Evolutionary conservation across 441 rosid genomes (phyloP), one percentile per base, ranked within the genome.

Genomic region (Populus hybrid): DNA sequence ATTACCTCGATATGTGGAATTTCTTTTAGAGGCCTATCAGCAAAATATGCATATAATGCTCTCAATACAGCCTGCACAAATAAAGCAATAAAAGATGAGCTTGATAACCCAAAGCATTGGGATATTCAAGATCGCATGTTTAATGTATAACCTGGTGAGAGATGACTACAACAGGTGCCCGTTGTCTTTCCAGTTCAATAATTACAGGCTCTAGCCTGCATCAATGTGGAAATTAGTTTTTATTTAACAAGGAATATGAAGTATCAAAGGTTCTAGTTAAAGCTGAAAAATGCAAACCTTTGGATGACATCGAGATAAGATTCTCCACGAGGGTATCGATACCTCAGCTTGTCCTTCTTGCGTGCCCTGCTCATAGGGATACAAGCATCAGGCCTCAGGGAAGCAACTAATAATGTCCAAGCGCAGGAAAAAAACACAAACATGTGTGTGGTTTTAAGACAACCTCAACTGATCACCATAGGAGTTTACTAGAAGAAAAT

Each of bases 301-400:
- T 97, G 99, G 75, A 97, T 97, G 81, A 97, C 99, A 90, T 97
- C 99, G 40, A 97, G 91, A 82, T 97, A 97, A 66, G 99, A 97
- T 84, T 97, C 99, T 80, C 99, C 99, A 28, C 99, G 97, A 80
- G 99, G 99, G 88, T 94, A 97, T 74, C 99, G 83, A 79, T 93
- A 97, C 71, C 99, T 89, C 78, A 97, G 89, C 81, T 97, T 97
- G 89, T 97, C 99, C 85, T 97, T 94, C 80, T 86, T 77, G 69
- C 99, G 94, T 74, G 94, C 83, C 83, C 99, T 97, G 85, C 38
- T 77, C 82, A 75, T 76, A 35, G 23, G 64, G 65, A 56, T 23
- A 65, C 33, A 74, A 42, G 59, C 59, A 50, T 50, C 59, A 50
- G 59, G 7, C 59, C 59, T 50, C 59, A 50, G 59, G 14, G 69